phyloP scores from a whole-genome alignment of 1,284 basidiomycete genomes.

The Fistulinella staudtii region DNA sequence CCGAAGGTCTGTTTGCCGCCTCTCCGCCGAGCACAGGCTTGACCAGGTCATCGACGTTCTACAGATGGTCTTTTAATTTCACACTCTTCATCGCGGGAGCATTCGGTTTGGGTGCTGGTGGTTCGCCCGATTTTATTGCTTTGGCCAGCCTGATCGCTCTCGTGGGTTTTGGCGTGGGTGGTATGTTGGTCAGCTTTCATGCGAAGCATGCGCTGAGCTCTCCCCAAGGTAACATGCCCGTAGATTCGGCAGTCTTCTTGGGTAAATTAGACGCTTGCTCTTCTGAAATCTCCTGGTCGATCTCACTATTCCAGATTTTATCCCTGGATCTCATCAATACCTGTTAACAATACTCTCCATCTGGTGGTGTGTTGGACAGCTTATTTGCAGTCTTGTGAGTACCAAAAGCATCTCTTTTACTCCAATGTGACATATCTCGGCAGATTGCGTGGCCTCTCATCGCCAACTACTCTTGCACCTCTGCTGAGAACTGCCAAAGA shows the following conservation, averaged over 20 bases:
- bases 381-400: constrained; percentile 59
- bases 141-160: constrained; percentile 45
- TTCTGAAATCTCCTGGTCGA: not conserved
- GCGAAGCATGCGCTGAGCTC: not conserved
- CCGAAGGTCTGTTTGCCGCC: constrained; percentile 36
- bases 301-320: constrained; percentile 46
- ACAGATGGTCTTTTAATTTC: constrained; percentile 58
- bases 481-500: constrained; percentile 34
- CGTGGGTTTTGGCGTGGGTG: constrained; percentile 47
- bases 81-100: constrained; percentile 57
- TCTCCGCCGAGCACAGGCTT: no score
- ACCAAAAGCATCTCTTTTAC: constrained; percentile 6
- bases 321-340: constrained; percentile 66
- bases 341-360: constrained; percentile 65
- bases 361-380: constrained; percentile 69
- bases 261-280: constrained; percentile 32
- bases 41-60: not conserved
- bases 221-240: constrained; percentile 49
- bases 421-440: not conserved
- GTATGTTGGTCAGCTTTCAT: constrained; percentile 12
- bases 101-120: constrained; percentile 50
- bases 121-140: constrained; percentile 40
- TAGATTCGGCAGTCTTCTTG: constrained; percentile 64
- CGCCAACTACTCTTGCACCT: constrained; percentile 44
- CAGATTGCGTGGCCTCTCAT: constrained; percentile 51